Evolutionary conservation across 2,329 filamentous ascomycete species (phyloP).

Genomic region (Hypoxylon sp.): DNA sequence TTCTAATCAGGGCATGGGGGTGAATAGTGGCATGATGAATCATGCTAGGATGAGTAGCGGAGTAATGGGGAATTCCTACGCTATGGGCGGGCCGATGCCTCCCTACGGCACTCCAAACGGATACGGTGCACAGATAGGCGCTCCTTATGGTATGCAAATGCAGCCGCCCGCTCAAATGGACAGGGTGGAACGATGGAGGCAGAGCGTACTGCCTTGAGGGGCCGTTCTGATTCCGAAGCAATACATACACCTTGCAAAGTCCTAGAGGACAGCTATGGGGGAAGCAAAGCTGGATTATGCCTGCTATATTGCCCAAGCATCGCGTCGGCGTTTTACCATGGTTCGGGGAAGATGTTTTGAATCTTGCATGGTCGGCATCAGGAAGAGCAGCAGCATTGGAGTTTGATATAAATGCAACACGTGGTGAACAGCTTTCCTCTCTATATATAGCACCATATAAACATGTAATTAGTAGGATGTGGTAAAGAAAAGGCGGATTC

Average conservation of each 20-base stretch:
- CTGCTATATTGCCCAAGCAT: constrained; percentile 32
- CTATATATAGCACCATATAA: constrained; percentile 32
- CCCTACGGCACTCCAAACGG: constrained; percentile 32
- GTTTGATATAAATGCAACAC: constrained; percentile 31
- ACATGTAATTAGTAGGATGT: constrained; percentile 26
- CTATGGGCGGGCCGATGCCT: constrained; percentile 43
- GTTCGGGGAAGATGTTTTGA: constrained; percentile 14
- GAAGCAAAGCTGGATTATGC: constrained; percentile 11
- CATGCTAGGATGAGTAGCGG: constrained; percentile 40
- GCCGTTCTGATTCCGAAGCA: background rate
- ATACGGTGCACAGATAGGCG: constrained; percentile 42
- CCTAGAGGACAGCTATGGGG: background rate
- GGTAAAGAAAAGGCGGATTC: constrained; percentile 1
- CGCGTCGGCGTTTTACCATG: constrained; percentile 40
- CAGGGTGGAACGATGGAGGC: constrained; percentile 55
- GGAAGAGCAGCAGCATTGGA: constrained; percentile 33
- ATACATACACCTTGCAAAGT: constrained; percentile 8
- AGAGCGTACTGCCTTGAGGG: constrained; percentile 51
- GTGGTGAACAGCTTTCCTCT: background rate
- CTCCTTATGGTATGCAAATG: constrained; percentile 45
- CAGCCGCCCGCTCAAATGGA: constrained; percentile 53
- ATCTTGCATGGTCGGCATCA: constrained; percentile 35
- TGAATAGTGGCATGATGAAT: constrained; percentile 27
- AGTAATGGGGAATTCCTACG: constrained; percentile 47
- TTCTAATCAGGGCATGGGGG: constrained; percentile 13